Base-by-base conservation (phyloP, 371 early-diverging fungal genomes). In the Mortierella sp. region DNA sequence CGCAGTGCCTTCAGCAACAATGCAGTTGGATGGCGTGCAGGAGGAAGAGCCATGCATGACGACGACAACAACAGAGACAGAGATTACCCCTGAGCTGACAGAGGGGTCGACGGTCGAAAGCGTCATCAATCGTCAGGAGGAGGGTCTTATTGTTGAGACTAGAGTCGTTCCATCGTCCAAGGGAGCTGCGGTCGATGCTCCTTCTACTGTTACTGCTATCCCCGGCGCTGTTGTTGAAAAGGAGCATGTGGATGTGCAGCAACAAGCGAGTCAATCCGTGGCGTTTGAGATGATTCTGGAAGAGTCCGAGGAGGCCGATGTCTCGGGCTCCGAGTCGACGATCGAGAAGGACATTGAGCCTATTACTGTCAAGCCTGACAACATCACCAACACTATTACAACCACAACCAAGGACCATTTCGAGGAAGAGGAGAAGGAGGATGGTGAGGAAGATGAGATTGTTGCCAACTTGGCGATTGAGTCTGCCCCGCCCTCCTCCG, bases 241-340 rank as follows among this genome's bases (percentile, higher is more conserved):
- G 22, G n/a, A n/a, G n/a, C n/a, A n/a, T n/a, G n/a, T n/a, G n/a
- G n/a, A n/a, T n/a, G n/a, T n/a, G n/a, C n/a, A n/a, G n/a, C n/a
- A n/a, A n/a, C n/a, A n/a, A n/a, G n/a, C n/a, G n/a, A 4, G 29
- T n/a, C 61, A 16, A 14, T 11, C 39, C 24, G 26, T 40, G 58
- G 68, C 37, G 1, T 79, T 71, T 48, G 72, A 75, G 52, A 74
- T 79, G 61, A 71, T 79, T 31, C 14, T 79, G 52, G 75, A 79
- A 44, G 79, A 75, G 47, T 47, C 75, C 4, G 79, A 79, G 11
- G 68, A 63, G 13, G 26, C 61, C 16, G 53, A 71, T 61, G 61
- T 61, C 22, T 61, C 61, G 19, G 50, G 24, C 22, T n/a, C 50
- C 24, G 50, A 50, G 24, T 61, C 19, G 19, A 22, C 34, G 22